These are phyloP conservation scores for Suillus lakei DNA, from an alignment of 768 basidiomycete species.

Conservation along the genomic window DNA sequence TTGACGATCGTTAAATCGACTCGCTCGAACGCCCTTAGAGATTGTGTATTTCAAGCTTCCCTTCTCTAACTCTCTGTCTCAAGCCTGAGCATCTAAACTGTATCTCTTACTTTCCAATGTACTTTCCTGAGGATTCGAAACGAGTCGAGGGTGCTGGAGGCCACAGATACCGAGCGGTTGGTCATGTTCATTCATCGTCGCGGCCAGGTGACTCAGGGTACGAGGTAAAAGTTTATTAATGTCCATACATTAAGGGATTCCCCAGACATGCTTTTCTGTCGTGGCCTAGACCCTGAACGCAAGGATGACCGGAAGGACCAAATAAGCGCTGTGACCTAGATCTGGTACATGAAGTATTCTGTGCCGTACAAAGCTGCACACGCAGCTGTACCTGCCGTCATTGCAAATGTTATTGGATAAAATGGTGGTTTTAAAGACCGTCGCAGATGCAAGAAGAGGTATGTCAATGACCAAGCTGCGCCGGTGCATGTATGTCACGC, in stretches of 20 bases:
- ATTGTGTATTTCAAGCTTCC: background rate
- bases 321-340: background rate
- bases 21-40: background rate
- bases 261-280: background rate
- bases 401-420: conserved; percentile 37
- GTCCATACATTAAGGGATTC: background rate
- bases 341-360: conserved; percentile 34
- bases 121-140: background rate
- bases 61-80: background rate
- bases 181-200: background rate
- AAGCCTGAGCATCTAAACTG: background rate
- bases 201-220: background rate
- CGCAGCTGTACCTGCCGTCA: conserved; percentile 35
- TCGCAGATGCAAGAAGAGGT: conserved; percentile 45
- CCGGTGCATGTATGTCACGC: background rate
- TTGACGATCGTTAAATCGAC: background rate
- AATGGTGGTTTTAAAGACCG: conserved; percentile 36
- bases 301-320: background rate
- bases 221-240: background rate
- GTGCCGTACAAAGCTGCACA: conserved; percentile 34
- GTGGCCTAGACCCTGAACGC: no score
- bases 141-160: background rate
- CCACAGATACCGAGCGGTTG: background rate
- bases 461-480: conserved; percentile 51
- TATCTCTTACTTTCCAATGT: background rate